Evolutionary conservation across 257 asterid species (phyloP).

Genomic region (Solanum lycopersicoides): DNA sequence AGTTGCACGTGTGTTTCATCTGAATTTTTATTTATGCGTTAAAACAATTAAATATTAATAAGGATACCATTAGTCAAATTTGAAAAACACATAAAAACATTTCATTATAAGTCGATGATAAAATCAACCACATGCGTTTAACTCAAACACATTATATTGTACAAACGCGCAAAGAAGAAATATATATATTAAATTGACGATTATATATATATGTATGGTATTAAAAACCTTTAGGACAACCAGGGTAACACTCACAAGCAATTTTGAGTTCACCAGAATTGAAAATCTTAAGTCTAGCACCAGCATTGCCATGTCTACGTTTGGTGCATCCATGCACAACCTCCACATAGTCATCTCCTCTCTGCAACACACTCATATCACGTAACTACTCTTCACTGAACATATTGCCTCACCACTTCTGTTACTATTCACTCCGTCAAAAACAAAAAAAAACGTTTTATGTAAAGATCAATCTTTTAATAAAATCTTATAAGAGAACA

Average conservation of each 20-base stretch:
- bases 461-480: neutral
- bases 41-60: neutral
- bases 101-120: neutral
- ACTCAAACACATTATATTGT: neutral
- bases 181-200: neutral
- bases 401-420: neutral
- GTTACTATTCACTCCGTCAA: neutral
- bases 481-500: neutral
- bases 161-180: neutral
- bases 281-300: constrained; percentile 38
- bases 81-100: neutral
- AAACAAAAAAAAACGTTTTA: neutral
- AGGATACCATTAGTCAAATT: neutral
- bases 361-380: constrained; percentile 18
- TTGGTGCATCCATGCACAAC: constrained; percentile 45
- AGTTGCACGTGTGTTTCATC: too few relatives aligned
- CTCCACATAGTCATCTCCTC: constrained; percentile 31
- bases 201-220: too few relatives aligned
- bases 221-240: constrained; percentile 28
- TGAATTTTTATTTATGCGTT: too few relatives aligned
- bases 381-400: constrained; percentile 23
- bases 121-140: neutral
- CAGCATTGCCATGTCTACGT: constrained; percentile 41
- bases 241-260: constrained; percentile 34
- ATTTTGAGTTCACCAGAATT: constrained; percentile 33